Conservation (phyloP, 257 asterid genomes). For the Gentiana macrophylla region DNA sequence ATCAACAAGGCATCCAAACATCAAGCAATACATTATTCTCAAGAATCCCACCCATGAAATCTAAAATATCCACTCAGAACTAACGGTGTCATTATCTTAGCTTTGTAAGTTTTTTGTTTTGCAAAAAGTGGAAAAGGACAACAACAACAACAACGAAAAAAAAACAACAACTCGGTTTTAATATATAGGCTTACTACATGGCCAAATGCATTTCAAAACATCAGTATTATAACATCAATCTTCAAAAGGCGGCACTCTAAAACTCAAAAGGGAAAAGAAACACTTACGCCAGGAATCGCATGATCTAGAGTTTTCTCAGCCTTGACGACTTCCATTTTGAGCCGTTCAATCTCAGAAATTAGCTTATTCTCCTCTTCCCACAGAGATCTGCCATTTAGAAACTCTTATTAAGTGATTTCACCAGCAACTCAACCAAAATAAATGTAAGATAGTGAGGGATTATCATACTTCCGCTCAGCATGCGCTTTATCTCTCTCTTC, state of each 20-base stretch:
- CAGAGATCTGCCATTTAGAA: slow-evolving; percentile 45
- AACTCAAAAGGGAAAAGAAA: slow-evolving; percentile 4
- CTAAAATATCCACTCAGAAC: too few species aligned
- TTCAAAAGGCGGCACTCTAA: neutral
- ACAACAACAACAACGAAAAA: too few species aligned
- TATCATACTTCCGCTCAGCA: slow-evolving; percentile 76
- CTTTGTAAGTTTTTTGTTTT: neutral
- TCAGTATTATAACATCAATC: too few species aligned
- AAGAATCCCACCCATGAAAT: too few species aligned
- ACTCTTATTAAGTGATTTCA: slow-evolving; percentile 14
- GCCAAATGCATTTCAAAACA: too few species aligned
- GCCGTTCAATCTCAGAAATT: slow-evolving; percentile 68
- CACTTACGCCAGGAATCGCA: slow-evolving; percentile 95
- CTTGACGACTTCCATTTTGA: slow-evolving; percentile 73
- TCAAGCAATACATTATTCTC: too few species aligned
- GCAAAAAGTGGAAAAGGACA: neutral
- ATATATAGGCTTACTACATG: too few species aligned
- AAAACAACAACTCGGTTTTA: too few species aligned
- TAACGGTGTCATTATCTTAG: too few species aligned
- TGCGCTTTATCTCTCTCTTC: slow-evolving; percentile 67
- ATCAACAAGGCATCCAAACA: too few species aligned
- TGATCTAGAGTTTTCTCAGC: slow-evolving; percentile 97
- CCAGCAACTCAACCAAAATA: slow-evolving; percentile 1
- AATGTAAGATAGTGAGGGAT: slow-evolving; percentile 13
- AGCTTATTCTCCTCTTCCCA: slow-evolving; percentile 82